phyloP scores from a whole-genome alignment of 257 asterid species.

The Eucommia ulmoides region DNA sequence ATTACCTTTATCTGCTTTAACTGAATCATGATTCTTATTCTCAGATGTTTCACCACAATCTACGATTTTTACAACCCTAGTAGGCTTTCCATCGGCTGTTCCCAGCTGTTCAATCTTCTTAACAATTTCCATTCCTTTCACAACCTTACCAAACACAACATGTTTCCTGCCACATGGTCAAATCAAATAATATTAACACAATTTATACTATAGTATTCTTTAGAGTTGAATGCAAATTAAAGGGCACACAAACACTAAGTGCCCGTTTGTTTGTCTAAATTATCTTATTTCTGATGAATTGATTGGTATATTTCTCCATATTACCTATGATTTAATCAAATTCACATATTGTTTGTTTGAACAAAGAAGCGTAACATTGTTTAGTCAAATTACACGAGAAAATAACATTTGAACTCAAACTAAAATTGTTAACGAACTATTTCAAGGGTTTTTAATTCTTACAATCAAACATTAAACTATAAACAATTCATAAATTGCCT shows the following conservation, averaged over 20 bases:
- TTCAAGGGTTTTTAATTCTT: too few species aligned
- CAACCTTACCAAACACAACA: slow-evolving; percentile 95
- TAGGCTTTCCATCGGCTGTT: slow-evolving; percentile 50
- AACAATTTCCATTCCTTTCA: slow-evolving; percentile 71
- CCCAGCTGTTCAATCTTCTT: slow-evolving; percentile 80
- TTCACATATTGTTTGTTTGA: too few species aligned
- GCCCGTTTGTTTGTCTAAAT: too few species aligned
- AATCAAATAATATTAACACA: not conserved
- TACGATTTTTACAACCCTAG: slow-evolving; percentile 54
- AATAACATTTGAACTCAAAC: too few species aligned
- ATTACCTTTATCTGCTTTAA: slow-evolving; percentile 55
- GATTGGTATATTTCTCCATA: too few species aligned
- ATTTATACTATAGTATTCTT: not conserved
- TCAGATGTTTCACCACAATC: slow-evolving; percentile 68
- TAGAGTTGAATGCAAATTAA: not conserved
- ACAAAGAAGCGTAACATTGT: too few species aligned
- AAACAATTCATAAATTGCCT: not conserved
- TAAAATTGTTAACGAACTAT: too few species aligned
- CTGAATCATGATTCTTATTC: slow-evolving; percentile 16
- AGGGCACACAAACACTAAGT: too few species aligned
- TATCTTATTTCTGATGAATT: too few species aligned
- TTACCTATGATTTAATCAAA: too few species aligned
- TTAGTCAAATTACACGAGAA: too few species aligned
- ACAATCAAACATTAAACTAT: too few species aligned
- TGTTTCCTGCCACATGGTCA: slow-evolving; percentile 56